Conservation (phyloP, 176 grass and related monocot genomes). For the Poa annua region DNA sequence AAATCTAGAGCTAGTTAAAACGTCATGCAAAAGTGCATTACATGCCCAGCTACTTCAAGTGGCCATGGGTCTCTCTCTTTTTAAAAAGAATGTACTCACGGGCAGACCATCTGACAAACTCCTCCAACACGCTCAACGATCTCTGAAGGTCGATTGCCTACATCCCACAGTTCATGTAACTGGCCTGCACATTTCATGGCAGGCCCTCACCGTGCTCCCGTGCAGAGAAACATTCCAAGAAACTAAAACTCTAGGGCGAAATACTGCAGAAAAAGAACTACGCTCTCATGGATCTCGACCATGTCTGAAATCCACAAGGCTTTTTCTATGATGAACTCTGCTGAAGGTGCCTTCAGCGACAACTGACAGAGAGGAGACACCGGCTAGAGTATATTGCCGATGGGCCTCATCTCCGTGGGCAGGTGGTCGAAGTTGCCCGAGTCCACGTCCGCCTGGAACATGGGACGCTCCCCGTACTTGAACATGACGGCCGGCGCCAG, state of each 20-base stretch:
- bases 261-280: neutral
- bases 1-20: neutral
- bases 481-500: constrained; percentile 62
- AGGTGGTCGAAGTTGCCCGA: constrained; percentile 86
- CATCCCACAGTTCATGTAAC: neutral
- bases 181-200: neutral
- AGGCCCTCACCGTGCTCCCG: neutral
- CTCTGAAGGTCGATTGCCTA: neutral
- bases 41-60: neutral
- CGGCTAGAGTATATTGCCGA: constrained; percentile 66
- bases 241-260: constrained; percentile 3
- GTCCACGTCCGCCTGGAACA: constrained; percentile 79
- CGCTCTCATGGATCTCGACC: neutral
- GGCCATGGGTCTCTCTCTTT: no score
- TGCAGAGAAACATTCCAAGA: neutral
- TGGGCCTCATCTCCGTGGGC: constrained; percentile 76
- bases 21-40: neutral
- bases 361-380: neutral
- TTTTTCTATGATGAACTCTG: neutral
- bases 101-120: neutral
- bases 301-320: neutral
- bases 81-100: no score
- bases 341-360: neutral
- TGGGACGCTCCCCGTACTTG: constrained; percentile 64
- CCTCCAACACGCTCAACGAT: constrained; percentile 14